Conservation (phyloP, 202 grass and related monocot genomes). For the Schoenoplectus tabernaemontani region DNA sequence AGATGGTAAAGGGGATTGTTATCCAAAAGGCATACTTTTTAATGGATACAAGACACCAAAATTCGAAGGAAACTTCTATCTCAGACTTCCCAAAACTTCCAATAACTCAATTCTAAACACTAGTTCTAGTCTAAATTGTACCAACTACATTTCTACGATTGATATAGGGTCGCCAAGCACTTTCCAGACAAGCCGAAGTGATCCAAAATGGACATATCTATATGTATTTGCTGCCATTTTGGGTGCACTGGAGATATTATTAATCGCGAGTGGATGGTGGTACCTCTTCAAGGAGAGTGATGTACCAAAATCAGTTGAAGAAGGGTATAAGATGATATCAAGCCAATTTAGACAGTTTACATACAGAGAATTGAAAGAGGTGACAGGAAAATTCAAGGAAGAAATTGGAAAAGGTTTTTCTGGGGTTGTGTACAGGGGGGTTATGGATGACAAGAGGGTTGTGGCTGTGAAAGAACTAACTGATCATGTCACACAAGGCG, state of each 20-base stretch:
- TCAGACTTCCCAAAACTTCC: slow-evolving; percentile 49
- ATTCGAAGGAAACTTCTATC: slow-evolving; percentile 39
- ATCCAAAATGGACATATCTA: slow-evolving; percentile 40
- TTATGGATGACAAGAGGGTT: slow-evolving; percentile 56
- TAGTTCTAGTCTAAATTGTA: slow-evolving; percentile 34
- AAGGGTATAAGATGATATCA: slow-evolving; percentile 56
- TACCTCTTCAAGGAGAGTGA: slow-evolving; percentile 49
- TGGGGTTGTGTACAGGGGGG: slow-evolving; percentile 59
- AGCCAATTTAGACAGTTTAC: slow-evolving; percentile 61
- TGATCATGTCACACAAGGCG: slow-evolving; percentile 31
- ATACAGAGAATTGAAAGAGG: slow-evolving; percentile 44
- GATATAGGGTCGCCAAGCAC: slow-evolving; percentile 30
- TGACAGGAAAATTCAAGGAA: too few relatives aligned
- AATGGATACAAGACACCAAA: slow-evolving; percentile 46
- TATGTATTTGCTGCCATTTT: slow-evolving; percentile 43
- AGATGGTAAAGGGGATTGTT: slow-evolving; percentile 31
- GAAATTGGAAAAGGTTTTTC: slow-evolving; percentile 46
- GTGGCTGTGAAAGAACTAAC: slow-evolving; percentile 61
- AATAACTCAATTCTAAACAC: slow-evolving; percentile 13
- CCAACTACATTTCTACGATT: slow-evolving; percentile 9
- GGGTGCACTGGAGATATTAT: slow-evolving; percentile 41
- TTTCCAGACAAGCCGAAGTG: slow-evolving; percentile 27
- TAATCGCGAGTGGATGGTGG: slow-evolving; percentile 50
- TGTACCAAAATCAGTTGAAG: slow-evolving; percentile 56
- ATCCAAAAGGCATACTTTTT: slow-evolving; percentile 48